phyloP scores from a whole-genome alignment of 495 filamentous ascomycete genomes.

The Xylaria castorea region DNA sequence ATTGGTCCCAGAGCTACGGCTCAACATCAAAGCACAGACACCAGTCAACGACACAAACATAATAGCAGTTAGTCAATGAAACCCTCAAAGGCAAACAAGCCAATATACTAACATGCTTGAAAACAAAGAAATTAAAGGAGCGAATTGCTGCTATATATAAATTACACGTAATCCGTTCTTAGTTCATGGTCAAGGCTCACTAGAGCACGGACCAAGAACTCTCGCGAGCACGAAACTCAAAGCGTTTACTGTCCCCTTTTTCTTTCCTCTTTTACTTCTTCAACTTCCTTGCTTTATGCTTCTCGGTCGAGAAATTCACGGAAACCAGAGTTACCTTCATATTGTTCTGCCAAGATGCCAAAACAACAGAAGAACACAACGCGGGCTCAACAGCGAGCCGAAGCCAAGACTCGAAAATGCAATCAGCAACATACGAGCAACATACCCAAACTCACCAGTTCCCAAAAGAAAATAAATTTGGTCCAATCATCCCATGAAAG shows the following conservation, averaged over 20 bases:
- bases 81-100: not conserved
- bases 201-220: not conserved
- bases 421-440: not conserved
- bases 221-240: not conserved
- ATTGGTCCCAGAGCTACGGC: not conserved
- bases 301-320: not conserved
- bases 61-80: not conserved
- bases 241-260: not conserved
- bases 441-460: not conserved
- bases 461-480: not conserved
- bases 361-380: slow-evolving; percentile 3
- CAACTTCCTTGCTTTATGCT: not conserved
- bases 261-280: not conserved
- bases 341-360: not conserved
- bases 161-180: not conserved
- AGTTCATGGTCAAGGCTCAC: not conserved
- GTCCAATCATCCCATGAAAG: not conserved
- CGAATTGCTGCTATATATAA: not conserved
- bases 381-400: slow-evolving; percentile 5
- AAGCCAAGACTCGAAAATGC: not conserved
- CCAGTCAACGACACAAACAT: not conserved
- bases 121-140: not conserved
- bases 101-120: not conserved
- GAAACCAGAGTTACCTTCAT: not conserved
- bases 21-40: slow-evolving; percentile 1